Base-by-base conservation (phyloP, 1,284 basidiomycete genomes). In the Trichosporon faecale region DNA sequence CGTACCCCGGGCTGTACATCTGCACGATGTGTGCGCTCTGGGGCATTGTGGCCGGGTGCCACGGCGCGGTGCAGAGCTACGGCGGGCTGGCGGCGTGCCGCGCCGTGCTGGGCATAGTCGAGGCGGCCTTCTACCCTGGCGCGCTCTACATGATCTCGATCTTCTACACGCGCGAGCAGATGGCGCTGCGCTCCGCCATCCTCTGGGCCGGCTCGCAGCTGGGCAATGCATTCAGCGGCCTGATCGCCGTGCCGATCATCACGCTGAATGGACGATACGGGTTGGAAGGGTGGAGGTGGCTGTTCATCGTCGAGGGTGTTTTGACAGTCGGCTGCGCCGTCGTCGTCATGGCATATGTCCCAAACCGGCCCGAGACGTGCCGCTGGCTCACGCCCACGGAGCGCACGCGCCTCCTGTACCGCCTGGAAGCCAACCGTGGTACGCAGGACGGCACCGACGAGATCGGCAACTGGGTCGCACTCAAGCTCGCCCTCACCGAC, bases 141-240 rank as follows among this genome's bases (percentile, higher is more conserved):
- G 66, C 79, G 0, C 67, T 80, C 35, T 82, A 73, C 71, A 70
- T 79, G 27, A 71, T 80, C 18, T 76, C 76, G 0, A 68, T 70
- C 21, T 81, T 77, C 68, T 81, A 79, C 71, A 72, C 75, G 16
- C 76, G 77, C 66, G 72, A 73, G 66, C 71, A 77, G 33, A 79
- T 81, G 75, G 79, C 78, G 9, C 65, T 79, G 9, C 75, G 78
- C 18, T 73, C 73, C 12, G 79, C 76, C 23, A 73, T 77, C 29
- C 75, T 83, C 4, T 84, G 80, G 75, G 75, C 75, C 29, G 81
- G 81, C 1, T 77, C 76, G 12, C 79, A 83, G 61, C 71, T 83
- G 60, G 78, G 79, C 0, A 83, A 82, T 66, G 83, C 83, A 12
- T 80, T 82, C 67, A 79, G 79, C 27, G 79, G 79, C 66, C 75